Conservation (phyloP, 192 early-diverging fungal species). For the Linnemannia elongata region DNA sequence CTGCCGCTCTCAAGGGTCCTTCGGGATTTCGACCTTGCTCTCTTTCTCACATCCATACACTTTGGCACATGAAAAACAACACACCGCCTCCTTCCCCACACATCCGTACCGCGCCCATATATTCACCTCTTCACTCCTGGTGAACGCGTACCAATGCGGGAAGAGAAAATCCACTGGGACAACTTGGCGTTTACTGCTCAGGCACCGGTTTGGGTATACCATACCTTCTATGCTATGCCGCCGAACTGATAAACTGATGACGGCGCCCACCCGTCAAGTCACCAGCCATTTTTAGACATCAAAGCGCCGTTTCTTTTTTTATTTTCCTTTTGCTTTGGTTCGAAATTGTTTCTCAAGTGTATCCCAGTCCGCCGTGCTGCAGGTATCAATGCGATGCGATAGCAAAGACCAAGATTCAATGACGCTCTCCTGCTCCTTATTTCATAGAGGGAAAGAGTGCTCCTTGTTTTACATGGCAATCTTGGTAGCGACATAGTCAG, state of each 20-base stretch:
- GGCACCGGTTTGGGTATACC: too few relatives aligned
- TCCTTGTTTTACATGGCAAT: constrained; percentile 21
- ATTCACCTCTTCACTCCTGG: too few relatives aligned
- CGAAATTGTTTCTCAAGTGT: background rate
- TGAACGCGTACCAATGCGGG: too few relatives aligned
- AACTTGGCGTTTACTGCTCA: too few relatives aligned
- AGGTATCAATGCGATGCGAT: background rate
- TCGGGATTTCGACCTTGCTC: background rate
- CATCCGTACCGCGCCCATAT: background rate
- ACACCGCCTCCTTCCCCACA: background rate
- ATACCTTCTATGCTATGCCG: too few relatives aligned
- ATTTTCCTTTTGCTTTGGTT: background rate
- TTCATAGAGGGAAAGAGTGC: too few relatives aligned
- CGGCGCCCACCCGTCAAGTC: background rate
- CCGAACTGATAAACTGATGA: background rate
- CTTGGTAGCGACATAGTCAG: constrained; percentile 54
- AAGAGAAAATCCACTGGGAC: too few relatives aligned
- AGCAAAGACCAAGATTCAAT: background rate
- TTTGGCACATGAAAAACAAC: background rate
- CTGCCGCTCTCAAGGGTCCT: background rate
- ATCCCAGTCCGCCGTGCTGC: background rate
- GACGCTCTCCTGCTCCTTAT: background rate
- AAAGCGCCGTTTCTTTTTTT: background rate
- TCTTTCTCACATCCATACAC: too few relatives aligned
- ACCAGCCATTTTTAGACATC: background rate